Evolutionary conservation across 2,329 filamentous ascomycete genomes (phyloP).

Genomic region (Diaporthe citri): DNA sequence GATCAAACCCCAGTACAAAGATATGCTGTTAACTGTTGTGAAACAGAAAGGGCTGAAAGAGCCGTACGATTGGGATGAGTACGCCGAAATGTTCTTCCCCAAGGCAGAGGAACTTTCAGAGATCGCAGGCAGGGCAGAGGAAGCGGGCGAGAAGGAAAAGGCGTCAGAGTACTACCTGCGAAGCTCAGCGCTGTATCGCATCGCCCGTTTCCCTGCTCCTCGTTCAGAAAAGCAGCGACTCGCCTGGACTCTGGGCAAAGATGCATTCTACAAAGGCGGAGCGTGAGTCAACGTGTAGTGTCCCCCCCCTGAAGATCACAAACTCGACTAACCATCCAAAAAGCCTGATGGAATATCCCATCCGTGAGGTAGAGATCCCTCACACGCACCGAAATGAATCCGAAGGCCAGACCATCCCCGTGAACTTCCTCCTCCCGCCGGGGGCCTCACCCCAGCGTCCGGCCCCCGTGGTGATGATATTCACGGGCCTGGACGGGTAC

Average conservation of each 20-base stretch:
- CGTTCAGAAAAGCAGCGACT: constrained; percentile 64
- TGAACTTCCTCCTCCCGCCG: constrained; percentile 73
- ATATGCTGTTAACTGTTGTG: background rate
- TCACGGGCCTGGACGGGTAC: constrained; percentile 65
- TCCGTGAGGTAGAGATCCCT: constrained; percentile 72
- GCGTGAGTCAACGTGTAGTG: constrained; percentile 35
- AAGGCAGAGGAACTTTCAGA: constrained; percentile 68
- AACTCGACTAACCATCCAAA: background rate
- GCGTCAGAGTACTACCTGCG: constrained; percentile 73
- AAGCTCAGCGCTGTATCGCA: constrained; percentile 79
- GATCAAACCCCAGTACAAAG: too few relatives aligned
- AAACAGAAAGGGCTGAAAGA: constrained; percentile 30
- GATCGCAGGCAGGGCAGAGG: constrained; percentile 64
- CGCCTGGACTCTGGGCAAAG: constrained; percentile 71
- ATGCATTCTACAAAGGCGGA: constrained; percentile 74
- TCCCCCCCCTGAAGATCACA: too few relatives aligned
- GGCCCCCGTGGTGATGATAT: constrained; percentile 65
- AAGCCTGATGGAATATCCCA: constrained; percentile 65
- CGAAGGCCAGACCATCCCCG: constrained; percentile 70
- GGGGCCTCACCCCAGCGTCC: constrained; percentile 46
- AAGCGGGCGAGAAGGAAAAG: constrained; percentile 60
- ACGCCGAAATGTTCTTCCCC: constrained; percentile 74
- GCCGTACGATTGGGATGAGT: constrained; percentile 55
- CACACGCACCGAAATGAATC: constrained; percentile 59
- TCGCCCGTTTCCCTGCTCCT: constrained; percentile 76